Conservation (phyloP, 2,329 filamentous ascomycete species). For the Daldinia sp. region DNA sequence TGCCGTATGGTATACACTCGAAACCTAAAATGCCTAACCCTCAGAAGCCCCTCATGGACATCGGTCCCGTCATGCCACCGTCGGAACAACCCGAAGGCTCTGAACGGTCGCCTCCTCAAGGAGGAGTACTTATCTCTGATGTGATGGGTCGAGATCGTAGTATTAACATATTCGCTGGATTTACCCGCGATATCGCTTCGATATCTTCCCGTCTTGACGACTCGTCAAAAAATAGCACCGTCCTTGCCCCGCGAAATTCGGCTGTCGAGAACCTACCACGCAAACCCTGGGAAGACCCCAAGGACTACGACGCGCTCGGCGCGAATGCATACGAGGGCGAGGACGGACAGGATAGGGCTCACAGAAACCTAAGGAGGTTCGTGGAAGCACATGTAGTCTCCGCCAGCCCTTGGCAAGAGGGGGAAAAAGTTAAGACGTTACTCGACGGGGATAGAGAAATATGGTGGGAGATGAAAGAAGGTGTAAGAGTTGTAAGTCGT, state of each 20-base stretch:
- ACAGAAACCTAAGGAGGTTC: conserved; percentile 78
- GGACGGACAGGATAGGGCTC: conserved; percentile 78
- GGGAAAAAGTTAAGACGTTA: conserved; percentile 70
- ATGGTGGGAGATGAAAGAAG: conserved; percentile 82
- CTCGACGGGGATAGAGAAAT: conserved; percentile 70
- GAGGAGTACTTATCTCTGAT: conserved; percentile 77
- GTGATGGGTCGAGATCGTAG: conserved; percentile 80
- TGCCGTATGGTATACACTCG: conserved; percentile 36
- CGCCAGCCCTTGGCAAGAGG: conserved; percentile 76
- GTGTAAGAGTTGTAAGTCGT: conserved; percentile 68
- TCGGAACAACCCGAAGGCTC: conserved; percentile 29
- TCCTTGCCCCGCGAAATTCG: conserved; percentile 86
- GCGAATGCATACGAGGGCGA: conserved; percentile 77
- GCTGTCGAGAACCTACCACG: conserved; percentile 79
- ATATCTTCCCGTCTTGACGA: conserved; percentile 75
- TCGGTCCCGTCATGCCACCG: conserved; percentile 38
- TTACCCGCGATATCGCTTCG: conserved; percentile 78
- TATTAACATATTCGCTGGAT: conserved; percentile 85
- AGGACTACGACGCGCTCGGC: conserved; percentile 74
- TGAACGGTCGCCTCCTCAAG: conserved; percentile 45
- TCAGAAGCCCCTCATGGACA: conserved; percentile 48
- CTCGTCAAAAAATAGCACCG: conserved; percentile 74
- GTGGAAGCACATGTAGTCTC: conserved; percentile 86
- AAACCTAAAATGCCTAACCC: conserved; percentile 31
- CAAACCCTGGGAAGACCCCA: conserved; percentile 85